Evolutionary conservation across 768 basidiomycete species (phyloP).

Genomic region (Boletus edulis): DNA sequence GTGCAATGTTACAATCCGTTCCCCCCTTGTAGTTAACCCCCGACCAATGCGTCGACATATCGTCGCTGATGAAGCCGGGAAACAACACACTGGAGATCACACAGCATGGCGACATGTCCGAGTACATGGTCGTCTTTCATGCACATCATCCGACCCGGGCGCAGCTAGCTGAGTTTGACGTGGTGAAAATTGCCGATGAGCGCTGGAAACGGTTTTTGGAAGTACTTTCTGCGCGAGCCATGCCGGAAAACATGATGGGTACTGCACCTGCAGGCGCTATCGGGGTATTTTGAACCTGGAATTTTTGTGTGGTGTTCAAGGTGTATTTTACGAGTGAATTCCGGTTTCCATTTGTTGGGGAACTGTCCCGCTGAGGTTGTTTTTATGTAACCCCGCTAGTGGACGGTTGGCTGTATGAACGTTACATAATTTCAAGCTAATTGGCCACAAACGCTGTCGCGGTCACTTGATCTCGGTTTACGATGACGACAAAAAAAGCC

Average conservation of each 20-base stretch:
- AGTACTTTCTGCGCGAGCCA: conserved; percentile 11
- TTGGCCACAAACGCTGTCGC: conserved; percentile 1
- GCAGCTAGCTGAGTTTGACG: conserved; percentile 36
- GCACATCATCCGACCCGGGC: conserved; percentile 47
- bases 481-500: conserved; percentile 29
- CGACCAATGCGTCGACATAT: conserved; percentile 51
- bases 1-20: not conserved
- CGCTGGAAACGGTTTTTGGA: conserved; percentile 21
- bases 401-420: not conserved
- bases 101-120: conserved; percentile 43
- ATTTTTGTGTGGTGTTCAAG: not conserved
- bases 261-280: not conserved
- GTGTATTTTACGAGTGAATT: not conserved
- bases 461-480: too few species aligned
- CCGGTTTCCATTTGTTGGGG: too few species aligned
- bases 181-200: conserved; percentile 10
- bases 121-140: conserved; percentile 45
- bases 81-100: conserved; percentile 42
- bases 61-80: conserved; percentile 41
- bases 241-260: not conserved
- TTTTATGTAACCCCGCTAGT: too few species aligned
- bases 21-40: conserved; percentile 38
- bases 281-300: not conserved
- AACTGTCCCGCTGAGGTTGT: too few species aligned
- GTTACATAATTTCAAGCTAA: too few species aligned